phyloP scores from a whole-genome alignment of 306 rosid species.

The Chamaecrista fasciculata region DNA sequence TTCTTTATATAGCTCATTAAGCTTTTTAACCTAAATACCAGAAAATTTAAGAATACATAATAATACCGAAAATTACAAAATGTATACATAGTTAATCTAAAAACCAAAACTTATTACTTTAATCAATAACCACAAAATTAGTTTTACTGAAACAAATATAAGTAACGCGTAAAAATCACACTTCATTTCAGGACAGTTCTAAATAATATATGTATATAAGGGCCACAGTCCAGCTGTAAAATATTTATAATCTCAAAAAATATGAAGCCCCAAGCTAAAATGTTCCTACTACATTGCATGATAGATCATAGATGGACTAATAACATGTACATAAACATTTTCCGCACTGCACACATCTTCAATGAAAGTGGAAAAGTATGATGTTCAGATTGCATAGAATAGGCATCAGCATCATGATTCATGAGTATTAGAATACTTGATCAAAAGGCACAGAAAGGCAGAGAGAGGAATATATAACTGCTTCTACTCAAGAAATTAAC shows the following conservation, averaged over 20 bases:
- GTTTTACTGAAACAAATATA: neutral
- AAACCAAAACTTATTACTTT: neutral
- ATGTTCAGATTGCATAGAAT: neutral
- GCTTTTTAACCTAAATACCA: conserved; percentile 67
- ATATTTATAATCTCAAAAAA: neutral
- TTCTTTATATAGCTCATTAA: conserved; percentile 79
- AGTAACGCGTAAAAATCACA: neutral
- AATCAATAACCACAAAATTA: neutral
- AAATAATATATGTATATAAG: neutral
- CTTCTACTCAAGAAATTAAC: neutral
- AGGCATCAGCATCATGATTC: neutral
- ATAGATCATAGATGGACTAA: neutral
- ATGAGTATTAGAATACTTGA: too few species aligned
- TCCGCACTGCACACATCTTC: neutral
- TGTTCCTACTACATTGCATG: neutral
- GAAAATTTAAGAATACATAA: conserved; percentile 3
- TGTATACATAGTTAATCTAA: neutral
- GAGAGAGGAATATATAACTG: too few species aligned
- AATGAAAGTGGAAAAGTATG: neutral
- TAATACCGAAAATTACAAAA: neutral
- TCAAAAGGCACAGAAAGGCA: neutral
- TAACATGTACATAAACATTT: neutral
- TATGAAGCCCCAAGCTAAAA: neutral
- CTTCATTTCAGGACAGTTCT: neutral
- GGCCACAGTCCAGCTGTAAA: neutral